Evolutionary conservation across 345 rosid genomes (phyloP), one percentile per base, ranked within the genome.

Genomic region (Salix suchowensis): DNA sequence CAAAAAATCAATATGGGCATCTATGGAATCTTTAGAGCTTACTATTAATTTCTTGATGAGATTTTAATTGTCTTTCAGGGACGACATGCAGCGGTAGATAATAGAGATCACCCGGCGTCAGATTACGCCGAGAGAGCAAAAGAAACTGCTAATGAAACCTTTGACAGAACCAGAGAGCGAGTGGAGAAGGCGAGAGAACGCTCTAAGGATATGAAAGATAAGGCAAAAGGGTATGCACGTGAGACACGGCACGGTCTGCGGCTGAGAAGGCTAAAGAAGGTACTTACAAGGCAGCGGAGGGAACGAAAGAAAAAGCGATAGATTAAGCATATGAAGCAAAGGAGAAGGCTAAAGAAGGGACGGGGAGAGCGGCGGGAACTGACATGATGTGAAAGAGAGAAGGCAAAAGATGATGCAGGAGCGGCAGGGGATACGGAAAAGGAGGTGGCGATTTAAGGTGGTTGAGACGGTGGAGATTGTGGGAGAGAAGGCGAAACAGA

Each of bases 401-500:
- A 76, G 61, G 66, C 40, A 2, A 75, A 68, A 50, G 83, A 74
- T 7, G 18, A 23, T 7, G 37, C 72, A 0, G 76, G 14, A 9
- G 32, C 6, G 8, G 73, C 71, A 2, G 34, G 68, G 4, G 87
- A 78, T 26, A 80, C 68, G 77, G 76, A 75, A 0, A 66, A 74
- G 39, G 85, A 82, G 5, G 84, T 76, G 34, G 55, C 78, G 0
- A 32, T 6, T 6, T 16, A 83, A 82, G 83, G 76, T 76, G n/a
- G 79, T 78, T 19, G 82, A 77, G 73, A 73, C 79, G 19, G 80
- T 73, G 69, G 74, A 72, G 72, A 79, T 24, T 16, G 50, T 71
- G 32, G 84, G 79, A 19, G 85, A 82, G 75, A 83, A 79, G 26
- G 80, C 83, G 71, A 83, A 85, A 75, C 48, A 81, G 78, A 74